Evolutionary conservation across 805 yeast genomes (phyloP).

Genomic region (Zygosaccharomyces bisporus): DNA sequence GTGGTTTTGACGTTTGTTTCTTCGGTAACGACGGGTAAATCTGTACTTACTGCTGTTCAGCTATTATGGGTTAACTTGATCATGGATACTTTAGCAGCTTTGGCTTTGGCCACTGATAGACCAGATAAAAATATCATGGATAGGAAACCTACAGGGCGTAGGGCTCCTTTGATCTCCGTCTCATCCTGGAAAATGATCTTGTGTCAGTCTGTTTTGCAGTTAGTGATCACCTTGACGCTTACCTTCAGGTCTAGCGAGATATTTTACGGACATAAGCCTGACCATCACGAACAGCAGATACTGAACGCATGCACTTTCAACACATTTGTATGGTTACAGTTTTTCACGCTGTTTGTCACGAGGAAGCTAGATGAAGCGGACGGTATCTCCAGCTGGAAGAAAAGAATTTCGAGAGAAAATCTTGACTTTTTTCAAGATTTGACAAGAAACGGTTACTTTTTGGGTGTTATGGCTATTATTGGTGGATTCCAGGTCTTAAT

Average conservation of each 20-base stretch:
- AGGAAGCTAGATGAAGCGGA: conserved; percentile 88
- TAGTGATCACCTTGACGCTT: conserved; percentile 70
- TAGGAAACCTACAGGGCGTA: conserved; percentile 80
- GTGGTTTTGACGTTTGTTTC: conserved; percentile 89
- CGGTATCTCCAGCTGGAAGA: conserved; percentile 53
- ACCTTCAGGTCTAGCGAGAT: conserved; percentile 67
- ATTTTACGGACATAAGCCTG: conserved; percentile 41
- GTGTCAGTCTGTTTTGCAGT: conserved; percentile 79
- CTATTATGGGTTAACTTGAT: conserved; percentile 95
- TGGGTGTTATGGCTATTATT: conserved; percentile 66
- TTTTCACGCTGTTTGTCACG: conserved; percentile 86
- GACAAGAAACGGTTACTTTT: conserved; percentile 77
- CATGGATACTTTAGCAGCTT: conserved; percentile 97
- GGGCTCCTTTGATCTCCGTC: conserved; percentile 71
- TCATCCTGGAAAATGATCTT: conserved; percentile 99
- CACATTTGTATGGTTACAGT: conserved; percentile 96
- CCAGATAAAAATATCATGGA: conserved; percentile 80
- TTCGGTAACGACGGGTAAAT: conserved; percentile 80
- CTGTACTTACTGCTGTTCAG: conserved; percentile 96
- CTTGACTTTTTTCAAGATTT: conserved; percentile 81
- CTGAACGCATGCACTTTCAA: conserved; percentile 86
- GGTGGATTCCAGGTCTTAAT: conserved; percentile 82
- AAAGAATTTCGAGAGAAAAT: conserved; percentile 58
- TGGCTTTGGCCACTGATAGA: conserved; percentile 95
- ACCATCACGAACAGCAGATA: conserved; percentile 50